Percentiles rank a stretch among this genome's conserved stretches.
Conservation (phyloP, 192 early-diverging fungal genomes). For the Diversispora epigaea region DNA sequence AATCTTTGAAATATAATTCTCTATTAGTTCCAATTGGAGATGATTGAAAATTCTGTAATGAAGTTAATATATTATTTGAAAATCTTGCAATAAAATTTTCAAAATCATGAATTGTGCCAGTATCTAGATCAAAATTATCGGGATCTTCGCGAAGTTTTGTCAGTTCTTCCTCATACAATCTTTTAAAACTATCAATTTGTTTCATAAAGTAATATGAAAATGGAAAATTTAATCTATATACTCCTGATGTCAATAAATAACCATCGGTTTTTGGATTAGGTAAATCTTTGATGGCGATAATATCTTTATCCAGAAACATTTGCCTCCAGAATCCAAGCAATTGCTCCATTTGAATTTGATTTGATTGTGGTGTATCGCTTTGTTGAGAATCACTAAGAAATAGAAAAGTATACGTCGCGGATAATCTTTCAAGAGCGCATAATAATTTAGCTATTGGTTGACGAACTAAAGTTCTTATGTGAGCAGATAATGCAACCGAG, state of each 20-base stretch:
- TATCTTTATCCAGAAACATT: constrained; percentile 20
- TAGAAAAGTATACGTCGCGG: background rate
- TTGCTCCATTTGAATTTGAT: background rate
- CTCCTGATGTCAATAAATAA: constrained; percentile 1
- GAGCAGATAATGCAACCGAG: background rate
- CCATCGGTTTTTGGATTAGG: constrained; percentile 8
- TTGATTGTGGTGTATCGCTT: too few species aligned
- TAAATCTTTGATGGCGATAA: constrained; percentile 7
- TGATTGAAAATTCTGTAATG: background rate
- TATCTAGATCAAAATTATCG: constrained; percentile 1
- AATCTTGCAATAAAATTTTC: constrained; percentile 4
- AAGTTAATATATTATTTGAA: background rate
- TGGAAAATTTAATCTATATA: constrained; percentile 20
- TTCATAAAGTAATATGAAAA: constrained; percentile 30
- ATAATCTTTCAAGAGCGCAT: constrained; percentile 20
- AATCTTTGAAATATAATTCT: constrained; percentile 30
- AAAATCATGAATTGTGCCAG: constrained; percentile 6
- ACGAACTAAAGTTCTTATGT: constrained; percentile 9
- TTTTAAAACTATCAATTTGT: constrained; percentile 31
- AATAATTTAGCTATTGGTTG: constrained; percentile 21
- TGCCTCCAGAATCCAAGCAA: constrained; percentile 24
- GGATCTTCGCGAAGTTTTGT: constrained; percentile 1
- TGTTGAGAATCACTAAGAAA: background rate
- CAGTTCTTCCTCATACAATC: constrained; percentile 5
- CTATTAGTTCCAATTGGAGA: background rate